Conservation (phyloP, 2,329 filamentous ascomycete species). For the Calonectria multiphialidica region DNA sequence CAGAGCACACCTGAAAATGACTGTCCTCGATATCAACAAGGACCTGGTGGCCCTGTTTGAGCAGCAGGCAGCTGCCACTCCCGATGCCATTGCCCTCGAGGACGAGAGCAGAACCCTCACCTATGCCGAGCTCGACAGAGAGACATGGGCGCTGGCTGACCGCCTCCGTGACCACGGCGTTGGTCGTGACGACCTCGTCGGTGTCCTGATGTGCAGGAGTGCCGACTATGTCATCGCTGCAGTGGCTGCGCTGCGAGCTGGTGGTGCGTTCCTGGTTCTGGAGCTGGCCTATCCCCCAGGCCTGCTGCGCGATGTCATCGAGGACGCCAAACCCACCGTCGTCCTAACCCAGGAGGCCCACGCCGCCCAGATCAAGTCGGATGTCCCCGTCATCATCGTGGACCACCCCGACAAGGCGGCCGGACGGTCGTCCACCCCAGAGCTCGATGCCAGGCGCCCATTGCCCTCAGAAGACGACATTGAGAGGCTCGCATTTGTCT, state of each 20-base stretch:
- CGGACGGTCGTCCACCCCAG: conserved; percentile 41
- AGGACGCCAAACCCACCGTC: conserved; percentile 79
- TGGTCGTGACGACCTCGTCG: conserved; percentile 79
- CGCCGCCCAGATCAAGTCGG: conserved; percentile 72
- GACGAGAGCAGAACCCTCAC: conserved; percentile 76
- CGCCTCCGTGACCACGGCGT: conserved; percentile 77
- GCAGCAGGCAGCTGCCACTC: conserved; percentile 76
- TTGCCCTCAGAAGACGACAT: conserved; percentile 75
- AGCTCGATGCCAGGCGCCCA: conserved; percentile 58
- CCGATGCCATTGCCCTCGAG: conserved; percentile 78
- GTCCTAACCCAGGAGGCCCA: conserved; percentile 77
- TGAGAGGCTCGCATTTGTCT: conserved; percentile 82
- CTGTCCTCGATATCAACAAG: conserved; percentile 77
- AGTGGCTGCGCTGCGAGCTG: conserved; percentile 81
- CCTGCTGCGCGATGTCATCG: conserved; percentile 80
- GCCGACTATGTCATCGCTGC: conserved; percentile 85
- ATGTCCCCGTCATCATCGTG: conserved; percentile 73
- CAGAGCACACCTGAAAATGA: conserved; percentile 57
- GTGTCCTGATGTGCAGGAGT: conserved; percentile 80
- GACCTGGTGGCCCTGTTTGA: conserved; percentile 80
- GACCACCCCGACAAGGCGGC: conserved; percentile 58
- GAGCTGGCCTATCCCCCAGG: conserved; percentile 83
- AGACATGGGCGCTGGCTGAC: conserved; percentile 73
- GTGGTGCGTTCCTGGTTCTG: conserved; percentile 83
- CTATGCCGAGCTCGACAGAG: conserved; percentile 78